Conservation (phyloP, 441 rosid genomes). For the Populus hybrid region DNA sequence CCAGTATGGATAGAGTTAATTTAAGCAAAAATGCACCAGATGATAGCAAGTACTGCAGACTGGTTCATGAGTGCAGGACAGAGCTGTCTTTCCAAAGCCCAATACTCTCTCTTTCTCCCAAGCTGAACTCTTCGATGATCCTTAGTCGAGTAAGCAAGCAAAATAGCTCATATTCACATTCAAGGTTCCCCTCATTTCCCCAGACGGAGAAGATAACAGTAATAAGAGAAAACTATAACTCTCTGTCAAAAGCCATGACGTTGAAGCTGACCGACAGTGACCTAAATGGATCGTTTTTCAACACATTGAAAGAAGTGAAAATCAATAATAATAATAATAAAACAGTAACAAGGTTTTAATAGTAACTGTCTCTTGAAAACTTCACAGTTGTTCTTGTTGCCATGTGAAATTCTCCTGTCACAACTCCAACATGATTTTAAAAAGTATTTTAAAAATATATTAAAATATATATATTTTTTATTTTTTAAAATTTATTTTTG, state of each 20-base stretch:
- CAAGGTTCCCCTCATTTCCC: neutral
- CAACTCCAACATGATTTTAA: too few species aligned
- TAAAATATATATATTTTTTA: too few species aligned
- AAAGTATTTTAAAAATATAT: too few species aligned
- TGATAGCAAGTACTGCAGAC: constrained; percentile 40
- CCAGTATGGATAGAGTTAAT: neutral
- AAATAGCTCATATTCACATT: constrained; percentile 3
- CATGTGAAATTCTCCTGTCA: too few species aligned
- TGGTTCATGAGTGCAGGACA: constrained; percentile 54
- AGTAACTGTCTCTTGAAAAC: too few species aligned
- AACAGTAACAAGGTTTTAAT: constrained; percentile 10
- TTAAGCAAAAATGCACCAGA: constrained; percentile 2
- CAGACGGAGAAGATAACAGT: neutral
- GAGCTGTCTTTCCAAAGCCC: constrained; percentile 88
- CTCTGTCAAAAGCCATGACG: constrained; percentile 49
- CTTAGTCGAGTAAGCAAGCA: constrained; percentile 5
- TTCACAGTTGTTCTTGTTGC: too few species aligned
- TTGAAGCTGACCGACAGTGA: constrained; percentile 54
- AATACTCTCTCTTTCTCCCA: constrained; percentile 68
- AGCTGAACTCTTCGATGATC: constrained; percentile 59
- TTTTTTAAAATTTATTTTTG: too few species aligned
- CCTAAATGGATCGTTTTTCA: constrained; percentile 51
- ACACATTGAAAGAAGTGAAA: constrained; percentile 21
- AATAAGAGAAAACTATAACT: constrained; percentile 37
- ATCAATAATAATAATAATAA: constrained; percentile 17